Percentiles rank a stretch among this genome's conserved stretches.
Conservation (phyloP, 192 early-diverging fungal genomes). For the Podila clonocystis region DNA sequence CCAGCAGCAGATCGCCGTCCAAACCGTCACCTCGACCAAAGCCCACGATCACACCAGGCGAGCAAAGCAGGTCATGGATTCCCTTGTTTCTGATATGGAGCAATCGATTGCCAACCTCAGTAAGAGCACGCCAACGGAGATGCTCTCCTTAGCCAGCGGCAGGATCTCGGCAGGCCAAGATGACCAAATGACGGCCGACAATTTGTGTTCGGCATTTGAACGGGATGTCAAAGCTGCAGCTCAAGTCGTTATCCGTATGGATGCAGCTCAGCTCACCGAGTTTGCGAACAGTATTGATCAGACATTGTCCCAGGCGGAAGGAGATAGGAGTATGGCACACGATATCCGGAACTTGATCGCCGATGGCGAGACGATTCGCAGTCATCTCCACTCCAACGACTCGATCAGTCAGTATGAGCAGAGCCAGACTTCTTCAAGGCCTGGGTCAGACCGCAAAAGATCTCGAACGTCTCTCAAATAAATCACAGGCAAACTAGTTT, state of each 20-base stretch:
- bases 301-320: neutral
- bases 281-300: constrained; percentile 8
- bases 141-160: neutral
- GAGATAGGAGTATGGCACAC: neutral
- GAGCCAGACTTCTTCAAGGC: neutral
- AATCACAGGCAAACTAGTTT: too few relatives aligned
- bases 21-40: neutral
- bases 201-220: neutral
- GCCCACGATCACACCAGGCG: neutral
- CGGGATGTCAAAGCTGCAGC: neutral
- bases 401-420: neutral
- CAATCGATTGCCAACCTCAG: neutral
- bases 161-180: neutral
- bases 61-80: neutral
- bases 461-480: too few relatives aligned
- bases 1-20: neutral
- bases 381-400: neutral
- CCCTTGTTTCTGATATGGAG: neutral
- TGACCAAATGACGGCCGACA: neutral
- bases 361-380: neutral
- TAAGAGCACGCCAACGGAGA: neutral
- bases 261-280: neutral
- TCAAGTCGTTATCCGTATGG: neutral
- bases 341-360: neutral
- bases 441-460: too few relatives aligned